Conservation (phyloP, 106 monocot genomes). For the Gastrodia elata region DNA sequence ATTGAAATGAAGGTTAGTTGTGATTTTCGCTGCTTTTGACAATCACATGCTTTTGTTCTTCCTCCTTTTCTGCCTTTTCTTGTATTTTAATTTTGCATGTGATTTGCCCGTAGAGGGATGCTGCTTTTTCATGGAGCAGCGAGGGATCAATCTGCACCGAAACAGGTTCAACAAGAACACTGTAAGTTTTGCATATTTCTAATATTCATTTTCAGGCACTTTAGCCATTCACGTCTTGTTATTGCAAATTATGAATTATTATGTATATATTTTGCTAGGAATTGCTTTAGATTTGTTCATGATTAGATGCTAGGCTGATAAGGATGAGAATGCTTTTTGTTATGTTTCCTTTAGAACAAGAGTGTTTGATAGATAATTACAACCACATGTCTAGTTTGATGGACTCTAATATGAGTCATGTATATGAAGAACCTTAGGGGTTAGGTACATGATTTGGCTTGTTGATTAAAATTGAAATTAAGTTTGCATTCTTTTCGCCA, state of each 20-base stretch:
- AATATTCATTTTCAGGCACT: background rate
- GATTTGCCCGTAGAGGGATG: slow-evolving; percentile 1
- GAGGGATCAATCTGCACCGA: slow-evolving; percentile 7
- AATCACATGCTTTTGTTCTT: background rate
- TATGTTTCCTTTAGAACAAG: too few relatives aligned
- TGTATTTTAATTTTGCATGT: background rate
- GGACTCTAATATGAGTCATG: too few relatives aligned
- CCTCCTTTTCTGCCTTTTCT: background rate
- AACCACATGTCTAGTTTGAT: too few relatives aligned
- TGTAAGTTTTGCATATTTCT: slow-evolving; percentile 12
- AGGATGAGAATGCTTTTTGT: too few relatives aligned
- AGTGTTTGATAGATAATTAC: too few relatives aligned
- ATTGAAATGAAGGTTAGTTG: background rate
- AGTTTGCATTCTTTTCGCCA: too few relatives aligned
- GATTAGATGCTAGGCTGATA: too few relatives aligned
- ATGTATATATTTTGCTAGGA: background rate
- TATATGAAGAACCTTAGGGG: too few relatives aligned
- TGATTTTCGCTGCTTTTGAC: background rate
- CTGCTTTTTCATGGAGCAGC: slow-evolving; percentile 1
- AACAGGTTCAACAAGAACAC: slow-evolving; percentile 9
- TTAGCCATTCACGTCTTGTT: background rate
- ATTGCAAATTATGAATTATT: background rate
- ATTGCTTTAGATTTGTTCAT: background rate
- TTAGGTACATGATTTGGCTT: too few relatives aligned
- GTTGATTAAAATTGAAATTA: too few relatives aligned